Evolutionary conservation across 805 yeast genomes (phyloP).

Genomic region (Ogataea sp.): DNA sequence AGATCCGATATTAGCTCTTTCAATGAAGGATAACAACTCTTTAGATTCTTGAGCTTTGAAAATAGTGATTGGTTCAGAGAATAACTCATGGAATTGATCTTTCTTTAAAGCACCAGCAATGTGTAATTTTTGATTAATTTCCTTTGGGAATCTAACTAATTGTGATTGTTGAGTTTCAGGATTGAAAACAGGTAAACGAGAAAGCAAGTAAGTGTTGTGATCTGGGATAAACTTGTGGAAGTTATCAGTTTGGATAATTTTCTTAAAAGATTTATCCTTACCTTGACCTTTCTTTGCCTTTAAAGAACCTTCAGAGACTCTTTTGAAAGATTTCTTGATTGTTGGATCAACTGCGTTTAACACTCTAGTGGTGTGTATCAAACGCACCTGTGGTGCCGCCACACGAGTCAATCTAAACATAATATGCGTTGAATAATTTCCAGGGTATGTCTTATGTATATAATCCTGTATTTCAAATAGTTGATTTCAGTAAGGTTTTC

Average conservation of each 20-base stretch:
- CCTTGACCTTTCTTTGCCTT: conserved; percentile 26
- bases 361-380: conserved; percentile 4
- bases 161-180: conserved; percentile 11
- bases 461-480: no score
- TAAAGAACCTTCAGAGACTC: conserved; percentile 13
- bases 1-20: conserved; percentile 23
- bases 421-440: no score
- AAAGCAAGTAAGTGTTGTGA: conserved; percentile 11
- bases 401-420: neutral
- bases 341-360: conserved; percentile 8
- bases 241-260: conserved; percentile 15
- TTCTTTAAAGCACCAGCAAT: conserved; percentile 59
- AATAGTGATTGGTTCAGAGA: conserved; percentile 50
- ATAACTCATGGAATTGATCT: conserved; percentile 61
- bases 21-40: conserved; percentile 31
- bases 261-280: conserved; percentile 20
- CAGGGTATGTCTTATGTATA: no score
- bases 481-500: no score
- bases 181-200: conserved; percentile 5
- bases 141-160: conserved; percentile 33
- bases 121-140: conserved; percentile 34
- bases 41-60: conserved; percentile 41
- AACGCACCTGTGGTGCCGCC: no score
- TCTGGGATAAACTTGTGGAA: conserved; percentile 14
- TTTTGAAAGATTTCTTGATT: conserved; percentile 22